These are phyloP conservation scores for Filobasidium wieringae DNA, from an alignment of 768 basidiomycete genomes.

Conservation along the genomic window DNA sequence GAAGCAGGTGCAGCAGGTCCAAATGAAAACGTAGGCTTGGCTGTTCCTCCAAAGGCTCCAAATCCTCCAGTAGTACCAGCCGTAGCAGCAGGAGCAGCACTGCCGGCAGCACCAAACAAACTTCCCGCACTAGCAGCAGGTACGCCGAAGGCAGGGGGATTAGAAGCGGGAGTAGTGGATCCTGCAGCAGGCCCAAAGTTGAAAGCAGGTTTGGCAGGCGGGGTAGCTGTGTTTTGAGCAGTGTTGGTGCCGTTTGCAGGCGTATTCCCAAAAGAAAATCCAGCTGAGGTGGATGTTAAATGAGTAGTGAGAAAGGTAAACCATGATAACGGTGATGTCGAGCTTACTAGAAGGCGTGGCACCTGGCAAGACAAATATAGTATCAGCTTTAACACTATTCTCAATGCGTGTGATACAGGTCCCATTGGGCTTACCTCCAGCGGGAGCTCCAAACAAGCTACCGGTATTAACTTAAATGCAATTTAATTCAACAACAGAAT, in stretches of 20 bases:
- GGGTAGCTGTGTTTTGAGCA: not conserved
- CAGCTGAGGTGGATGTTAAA: not conserved
- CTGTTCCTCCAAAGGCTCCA: not conserved
- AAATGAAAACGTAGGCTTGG: not conserved
- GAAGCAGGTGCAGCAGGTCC: not conserved
- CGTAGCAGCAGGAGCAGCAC: not conserved
- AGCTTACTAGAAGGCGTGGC: not conserved
- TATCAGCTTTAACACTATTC: not conserved
- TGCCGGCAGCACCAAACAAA: not conserved
- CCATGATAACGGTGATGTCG: not conserved
- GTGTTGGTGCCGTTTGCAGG: not conserved
- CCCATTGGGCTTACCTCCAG: not conserved
- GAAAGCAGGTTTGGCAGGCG: conserved; percentile 4
- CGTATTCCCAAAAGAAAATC: conserved; percentile 7
- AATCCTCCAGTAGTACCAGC: not conserved
- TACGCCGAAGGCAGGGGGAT: not conserved
- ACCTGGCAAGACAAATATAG: not conserved
- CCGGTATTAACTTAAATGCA: no score
- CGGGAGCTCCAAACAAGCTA: not conserved
- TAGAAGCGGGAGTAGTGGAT: not conserved
- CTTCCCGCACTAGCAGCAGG: not conserved
- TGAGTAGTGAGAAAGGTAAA: not conserved
- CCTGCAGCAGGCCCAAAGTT: not conserved
- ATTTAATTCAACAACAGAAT: no score
- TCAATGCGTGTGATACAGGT: not conserved